Conservation (phyloP, 305 asterid genomes). For the Solanum hybrid region DNA sequence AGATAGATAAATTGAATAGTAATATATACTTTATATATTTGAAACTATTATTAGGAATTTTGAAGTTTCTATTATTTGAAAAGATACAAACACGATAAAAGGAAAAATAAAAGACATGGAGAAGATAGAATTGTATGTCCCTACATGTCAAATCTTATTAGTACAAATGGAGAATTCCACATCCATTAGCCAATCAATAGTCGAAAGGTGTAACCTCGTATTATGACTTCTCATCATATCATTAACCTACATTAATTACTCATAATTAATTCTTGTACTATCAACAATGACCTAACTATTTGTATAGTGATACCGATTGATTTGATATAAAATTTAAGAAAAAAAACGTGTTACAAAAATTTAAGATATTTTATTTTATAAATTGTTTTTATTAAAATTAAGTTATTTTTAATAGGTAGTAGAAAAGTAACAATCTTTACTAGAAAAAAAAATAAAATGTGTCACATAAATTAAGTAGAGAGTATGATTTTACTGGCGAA, state of each 20-base stretch:
- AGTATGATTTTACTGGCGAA: neutral
- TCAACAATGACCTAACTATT: neutral
- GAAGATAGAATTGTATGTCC: neutral
- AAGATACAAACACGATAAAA: no score
- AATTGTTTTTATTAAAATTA: neutral
- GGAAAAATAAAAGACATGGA: neutral
- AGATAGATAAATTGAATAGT: neutral
- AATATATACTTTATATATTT: no score
- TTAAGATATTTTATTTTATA: no score
- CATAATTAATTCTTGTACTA: neutral
- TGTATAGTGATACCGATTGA: neutral
- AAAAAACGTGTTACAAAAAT: neutral
- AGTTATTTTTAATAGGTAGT: neutral
- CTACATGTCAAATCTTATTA: neutral
- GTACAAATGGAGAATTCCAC: neutral
- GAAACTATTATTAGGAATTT: neutral
- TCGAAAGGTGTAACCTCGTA: neutral
- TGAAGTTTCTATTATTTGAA: neutral
- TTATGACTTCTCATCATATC: neutral
- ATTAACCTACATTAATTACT: neutral
- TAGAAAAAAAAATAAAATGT: neutral
- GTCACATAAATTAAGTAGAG: neutral
- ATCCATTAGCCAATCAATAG: neutral
- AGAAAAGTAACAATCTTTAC: neutral
- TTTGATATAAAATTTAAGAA: neutral